These are phyloP conservation scores for Podaxis sp. DNA, from an alignment of 768 basidiomycete genomes.

Conservation along the genomic window DNA sequence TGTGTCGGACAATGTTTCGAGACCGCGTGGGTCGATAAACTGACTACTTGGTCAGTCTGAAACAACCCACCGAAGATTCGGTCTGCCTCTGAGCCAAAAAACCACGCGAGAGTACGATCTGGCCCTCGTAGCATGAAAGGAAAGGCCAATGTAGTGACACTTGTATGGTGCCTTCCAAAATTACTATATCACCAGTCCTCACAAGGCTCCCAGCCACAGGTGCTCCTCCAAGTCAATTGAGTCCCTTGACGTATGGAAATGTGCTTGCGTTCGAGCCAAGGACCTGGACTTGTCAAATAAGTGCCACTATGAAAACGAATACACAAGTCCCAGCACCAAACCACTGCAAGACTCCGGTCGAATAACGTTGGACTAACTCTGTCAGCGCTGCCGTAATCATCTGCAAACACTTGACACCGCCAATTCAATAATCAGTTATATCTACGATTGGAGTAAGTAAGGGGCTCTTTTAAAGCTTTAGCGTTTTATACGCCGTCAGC, in stretches of 20 bases:
- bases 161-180: not conserved
- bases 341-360: not conserved
- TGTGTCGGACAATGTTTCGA: conserved; percentile 1
- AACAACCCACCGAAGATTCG: not conserved
- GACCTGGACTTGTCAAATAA: not conserved
- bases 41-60: not conserved
- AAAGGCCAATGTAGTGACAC: not conserved
- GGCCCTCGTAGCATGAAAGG: not conserved
- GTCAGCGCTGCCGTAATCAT: not conserved
- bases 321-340: not conserved
- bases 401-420: not conserved
- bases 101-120: not conserved
- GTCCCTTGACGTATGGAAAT: not conserved
- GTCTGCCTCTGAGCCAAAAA: not conserved
- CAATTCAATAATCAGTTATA: not conserved
- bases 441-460: not conserved
- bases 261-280: not conserved
- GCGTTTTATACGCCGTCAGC: not conserved
- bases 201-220: not conserved
- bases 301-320: not conserved
- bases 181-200: not conserved
- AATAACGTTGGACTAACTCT: not conserved
- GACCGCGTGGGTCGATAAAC: not conserved
- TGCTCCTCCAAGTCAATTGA: not conserved
- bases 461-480: not conserved